Conservation (phyloP, 1,284 basidiomycete species). For the Trichosporon sp. region DNA sequence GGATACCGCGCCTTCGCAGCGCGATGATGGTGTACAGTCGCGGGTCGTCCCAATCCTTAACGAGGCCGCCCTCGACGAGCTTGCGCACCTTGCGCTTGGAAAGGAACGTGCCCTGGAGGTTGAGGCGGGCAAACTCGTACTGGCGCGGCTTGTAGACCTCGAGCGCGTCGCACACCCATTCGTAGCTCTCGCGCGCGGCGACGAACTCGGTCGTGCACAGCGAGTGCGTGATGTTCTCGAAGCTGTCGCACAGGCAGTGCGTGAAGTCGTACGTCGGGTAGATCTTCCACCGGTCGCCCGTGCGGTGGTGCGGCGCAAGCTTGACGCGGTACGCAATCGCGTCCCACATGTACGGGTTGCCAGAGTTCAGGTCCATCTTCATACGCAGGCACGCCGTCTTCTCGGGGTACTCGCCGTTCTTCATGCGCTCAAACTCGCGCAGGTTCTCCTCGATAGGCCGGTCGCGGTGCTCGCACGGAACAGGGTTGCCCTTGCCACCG, state of each 20-base stretch:
- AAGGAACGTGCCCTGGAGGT: slow-evolving; percentile 90
- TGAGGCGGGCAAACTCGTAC: slow-evolving; percentile 92
- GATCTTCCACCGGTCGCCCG: slow-evolving; percentile 78
- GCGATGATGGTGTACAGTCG: slow-evolving; percentile 97
- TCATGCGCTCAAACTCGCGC: slow-evolving; percentile 87
- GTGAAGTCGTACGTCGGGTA: slow-evolving; percentile 96
- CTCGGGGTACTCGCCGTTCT: slow-evolving; percentile 78
- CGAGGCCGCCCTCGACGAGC: slow-evolving; percentile 77
- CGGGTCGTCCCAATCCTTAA: slow-evolving; percentile 95
- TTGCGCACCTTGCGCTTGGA: slow-evolving; percentile 94
- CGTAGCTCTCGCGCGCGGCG: slow-evolving; percentile 93
- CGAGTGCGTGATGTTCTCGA: slow-evolving; percentile 99
- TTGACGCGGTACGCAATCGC: slow-evolving; percentile 93
- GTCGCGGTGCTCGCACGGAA: slow-evolving; percentile 78
- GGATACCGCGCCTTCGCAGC: slow-evolving; percentile 86
- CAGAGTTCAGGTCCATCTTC: slow-evolving; percentile 92
- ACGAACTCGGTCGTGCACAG: slow-evolving; percentile 97
- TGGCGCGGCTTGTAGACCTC: slow-evolving; percentile 98
- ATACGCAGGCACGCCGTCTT: slow-evolving; percentile 90
- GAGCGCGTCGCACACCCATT: slow-evolving; percentile 96
- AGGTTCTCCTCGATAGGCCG: slow-evolving; percentile 81
- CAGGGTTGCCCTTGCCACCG: slow-evolving; percentile 72
- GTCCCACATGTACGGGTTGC: slow-evolving; percentile 99
- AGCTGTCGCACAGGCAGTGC: slow-evolving; percentile 96
- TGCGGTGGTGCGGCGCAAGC: slow-evolving; percentile 86